Evolutionary conservation across 2,329 filamentous ascomycete species (phyloP), one percentile per base, ranked within the genome.

Genomic region (Fusarium paranaense): DNA sequence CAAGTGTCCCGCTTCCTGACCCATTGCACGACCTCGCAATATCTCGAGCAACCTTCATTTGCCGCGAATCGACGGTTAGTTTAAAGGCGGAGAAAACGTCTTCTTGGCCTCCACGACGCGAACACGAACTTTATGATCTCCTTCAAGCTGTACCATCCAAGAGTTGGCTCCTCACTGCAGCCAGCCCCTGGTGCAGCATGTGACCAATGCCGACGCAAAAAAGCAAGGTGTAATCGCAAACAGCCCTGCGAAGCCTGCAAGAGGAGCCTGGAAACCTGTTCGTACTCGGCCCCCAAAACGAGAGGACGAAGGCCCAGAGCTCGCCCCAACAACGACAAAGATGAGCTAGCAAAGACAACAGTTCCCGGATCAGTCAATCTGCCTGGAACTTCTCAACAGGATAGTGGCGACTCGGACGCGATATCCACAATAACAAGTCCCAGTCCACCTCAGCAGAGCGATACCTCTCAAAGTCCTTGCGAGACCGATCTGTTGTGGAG

Each of bases 141-240:
- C 20, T 22, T 68, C 13, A 68, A 58, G 37, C 54, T 68, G 14
- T 64, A 60, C 16, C 27, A 68, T 40, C 61, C 66, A 22, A 59
- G 60, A 42, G 27, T 30, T 13, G 54, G 35, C 20, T n/a, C 52
- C 25, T 33, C 61, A 13, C 61, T 68, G 45, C 61, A 64, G 22
- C 37, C 38, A 27, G 61, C 66, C 38, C 66, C 66, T 25, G 61
- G 66, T 54, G 30, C 42, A 10, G 66, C 61, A 40, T 68, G 66
- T 52, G 66, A 68, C 37, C 66, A 68, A 20, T 68, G 66, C 18
- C 66, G 66, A 10, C 66, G 61, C 37, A 64, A 47, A 18, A 68
- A 68, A 52, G 66, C 66, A 35, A 68, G 57, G 10, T 68, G 66
- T 25, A 64, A 68, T 30, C 66, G 66, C 11, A n/a, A 68, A 52